Conservation (phyloP, 306 rosid species). For the Prunus dulcis region DNA sequence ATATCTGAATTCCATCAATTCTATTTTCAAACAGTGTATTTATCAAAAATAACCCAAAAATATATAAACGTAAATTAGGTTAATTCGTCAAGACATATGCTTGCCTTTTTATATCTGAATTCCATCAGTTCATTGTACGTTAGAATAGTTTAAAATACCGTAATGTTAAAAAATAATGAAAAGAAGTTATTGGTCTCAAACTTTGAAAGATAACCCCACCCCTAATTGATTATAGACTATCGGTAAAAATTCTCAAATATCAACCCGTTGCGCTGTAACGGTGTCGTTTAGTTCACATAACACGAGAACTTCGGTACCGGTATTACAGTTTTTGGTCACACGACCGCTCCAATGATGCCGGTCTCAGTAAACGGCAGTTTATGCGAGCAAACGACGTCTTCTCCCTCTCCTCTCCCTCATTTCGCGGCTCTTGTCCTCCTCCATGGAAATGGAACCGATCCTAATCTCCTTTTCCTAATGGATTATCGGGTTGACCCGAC, state of each 20-base stretch:
- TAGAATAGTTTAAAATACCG: too few species aligned
- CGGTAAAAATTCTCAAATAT: neutral
- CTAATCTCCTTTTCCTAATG: neutral
- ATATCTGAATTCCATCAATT: too few species aligned
- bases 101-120: too few species aligned
- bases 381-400: neutral
- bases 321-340: neutral
- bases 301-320: neutral
- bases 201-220: too few species aligned
- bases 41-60: too few species aligned
- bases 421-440: neutral
- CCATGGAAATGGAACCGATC: neutral
- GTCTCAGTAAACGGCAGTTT: neutral
- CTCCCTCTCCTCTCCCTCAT: neutral
- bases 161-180: too few species aligned
- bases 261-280: neutral
- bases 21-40: too few species aligned
- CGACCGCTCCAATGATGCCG: neutral
- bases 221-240: too few species aligned
- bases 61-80: fast-evolving
- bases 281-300: neutral
- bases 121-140: fast-evolving
- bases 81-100: too few species aligned
- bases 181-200: too few species aligned
- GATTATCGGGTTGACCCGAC: neutral